phyloP scores from a whole-genome alignment of 1,139 yeast genomes.

The Suhomyces chickasaworum region DNA sequence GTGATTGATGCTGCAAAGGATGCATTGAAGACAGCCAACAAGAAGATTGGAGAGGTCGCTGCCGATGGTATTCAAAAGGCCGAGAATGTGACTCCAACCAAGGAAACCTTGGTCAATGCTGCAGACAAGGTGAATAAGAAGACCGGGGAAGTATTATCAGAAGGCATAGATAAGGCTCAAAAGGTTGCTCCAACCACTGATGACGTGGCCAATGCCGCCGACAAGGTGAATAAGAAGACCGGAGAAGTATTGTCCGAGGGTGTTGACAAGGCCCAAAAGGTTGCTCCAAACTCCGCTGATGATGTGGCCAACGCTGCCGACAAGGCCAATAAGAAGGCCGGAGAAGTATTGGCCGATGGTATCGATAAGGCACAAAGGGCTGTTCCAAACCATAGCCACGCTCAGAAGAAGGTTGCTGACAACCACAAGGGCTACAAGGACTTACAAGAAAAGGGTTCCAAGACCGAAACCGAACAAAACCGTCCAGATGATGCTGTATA shows the following conservation, averaged over 20 bases:
- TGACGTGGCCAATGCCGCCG: constrained; percentile 15
- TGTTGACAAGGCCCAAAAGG: constrained; percentile 24
- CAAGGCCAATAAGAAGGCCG: constrained; percentile 25
- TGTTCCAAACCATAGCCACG: constrained; percentile 17
- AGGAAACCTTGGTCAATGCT: constrained; percentile 16
- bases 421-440: constrained; percentile 38
- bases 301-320: constrained; percentile 15
- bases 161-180: constrained; percentile 26
- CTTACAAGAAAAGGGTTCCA: constrained; percentile 47
- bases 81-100: constrained; percentile 22
- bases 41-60: constrained; percentile 31
- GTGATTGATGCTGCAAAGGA: constrained; percentile 40
- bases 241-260: constrained; percentile 39
- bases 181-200: constrained; percentile 21
- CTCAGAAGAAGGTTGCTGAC: constrained; percentile 26
- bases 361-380: constrained; percentile 24
- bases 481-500: constrained; percentile 48
- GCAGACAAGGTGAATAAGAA: constrained; percentile 18
- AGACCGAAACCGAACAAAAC: constrained; percentile 46
- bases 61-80: constrained; percentile 30
- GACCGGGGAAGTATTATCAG: constrained; percentile 40
- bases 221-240: constrained; percentile 21
- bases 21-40: constrained; percentile 36
- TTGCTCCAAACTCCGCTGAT: constrained; percentile 20
- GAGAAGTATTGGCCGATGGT: constrained; percentile 37